Percentiles rank a stretch among this genome's conserved stretches.
These are phyloP conservation scores for Plasmodium ovale DNA, from an alignment of 169 alveolate species.

Conservation along the genomic window DNA sequence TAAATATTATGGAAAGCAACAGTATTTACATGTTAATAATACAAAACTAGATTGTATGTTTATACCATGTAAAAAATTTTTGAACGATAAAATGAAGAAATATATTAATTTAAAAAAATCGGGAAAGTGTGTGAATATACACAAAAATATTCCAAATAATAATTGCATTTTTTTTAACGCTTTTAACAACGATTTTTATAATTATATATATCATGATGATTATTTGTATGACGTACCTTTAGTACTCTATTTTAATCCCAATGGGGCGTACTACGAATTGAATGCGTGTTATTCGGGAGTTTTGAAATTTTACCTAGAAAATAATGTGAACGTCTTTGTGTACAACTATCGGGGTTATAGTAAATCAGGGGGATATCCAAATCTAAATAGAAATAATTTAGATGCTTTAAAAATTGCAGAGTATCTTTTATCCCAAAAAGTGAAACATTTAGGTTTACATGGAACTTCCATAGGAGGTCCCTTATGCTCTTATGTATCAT, in stretches of 20 bases:
- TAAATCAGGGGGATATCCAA: conserved; percentile 57
- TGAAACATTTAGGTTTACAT: conserved; percentile 73
- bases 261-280: conserved; percentile 70
- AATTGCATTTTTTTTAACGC: conserved; percentile 32
- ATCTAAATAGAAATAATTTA: conserved; percentile 52
- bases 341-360: conserved; percentile 72
- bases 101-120: conserved; percentile 24
- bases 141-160: not conserved
- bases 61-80: conserved; percentile 66
- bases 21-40: conserved; percentile 29
- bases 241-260: conserved; percentile 68
- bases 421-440: conserved; percentile 54
- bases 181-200: conserved; percentile 69
- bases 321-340: conserved; percentile 56
- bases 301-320: conserved; percentile 52
- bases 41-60: conserved; percentile 68
- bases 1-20: conserved; percentile 71
- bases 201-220: conserved; percentile 61
- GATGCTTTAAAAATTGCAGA: conserved; percentile 70
- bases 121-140: not conserved
- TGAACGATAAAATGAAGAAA: conserved; percentile 41
- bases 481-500: conserved; percentile 63
- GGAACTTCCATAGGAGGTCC: conserved; percentile 77
- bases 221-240: conserved; percentile 55
- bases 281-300: conserved; percentile 66